These are phyloP conservation scores for Mollisia scopiformis DNA, from an alignment of 2,329 filamentous ascomycete genomes.

Conservation along the genomic window DNA sequence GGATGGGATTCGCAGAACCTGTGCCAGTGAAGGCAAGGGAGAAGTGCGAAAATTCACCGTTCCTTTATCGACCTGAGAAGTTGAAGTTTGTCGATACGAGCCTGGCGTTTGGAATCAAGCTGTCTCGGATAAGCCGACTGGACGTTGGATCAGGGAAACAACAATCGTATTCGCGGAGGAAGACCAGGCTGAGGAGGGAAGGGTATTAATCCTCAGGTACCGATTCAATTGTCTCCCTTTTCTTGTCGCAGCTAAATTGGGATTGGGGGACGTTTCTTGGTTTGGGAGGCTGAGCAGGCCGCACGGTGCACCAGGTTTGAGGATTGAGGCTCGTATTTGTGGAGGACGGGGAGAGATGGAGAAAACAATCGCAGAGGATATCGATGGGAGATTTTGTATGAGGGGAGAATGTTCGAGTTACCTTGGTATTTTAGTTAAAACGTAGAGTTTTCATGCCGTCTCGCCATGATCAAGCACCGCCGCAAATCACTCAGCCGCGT, in stretches of 20 bases:
- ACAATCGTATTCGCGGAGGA: not conserved
- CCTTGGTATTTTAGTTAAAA: not conserved
- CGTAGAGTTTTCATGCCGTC: conserved; percentile 1
- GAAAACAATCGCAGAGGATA: not conserved
- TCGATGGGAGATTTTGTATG: not conserved
- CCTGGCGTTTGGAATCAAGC: conserved; percentile 20
- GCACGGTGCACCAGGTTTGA: conserved; percentile 14
- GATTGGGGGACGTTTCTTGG: conserved; percentile 2
- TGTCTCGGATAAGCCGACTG: conserved; percentile 25
- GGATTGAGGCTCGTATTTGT: not conserved
- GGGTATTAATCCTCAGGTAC: not conserved
- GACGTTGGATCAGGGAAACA: conserved; percentile 10
- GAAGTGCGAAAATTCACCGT: conserved; percentile 10
- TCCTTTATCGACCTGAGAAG: conserved; percentile 10
- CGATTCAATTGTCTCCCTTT: not conserved
- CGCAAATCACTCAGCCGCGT: not conserved
- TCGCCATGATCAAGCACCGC: not conserved
- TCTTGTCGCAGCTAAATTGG: conserved; percentile 17
- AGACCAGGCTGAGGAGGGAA: conserved; percentile 1
- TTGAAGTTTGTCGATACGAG: conserved; percentile 30
- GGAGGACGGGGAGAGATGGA: not conserved
- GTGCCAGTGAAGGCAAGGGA: conserved; percentile 27
- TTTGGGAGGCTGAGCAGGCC: conserved; percentile 23
- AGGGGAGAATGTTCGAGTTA: not conserved
- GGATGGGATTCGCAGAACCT: conserved; percentile 20